Evolutionary conservation across 345 rosid genomes (phyloP).

Genomic region (Gynandropsis gynandra): DNA sequence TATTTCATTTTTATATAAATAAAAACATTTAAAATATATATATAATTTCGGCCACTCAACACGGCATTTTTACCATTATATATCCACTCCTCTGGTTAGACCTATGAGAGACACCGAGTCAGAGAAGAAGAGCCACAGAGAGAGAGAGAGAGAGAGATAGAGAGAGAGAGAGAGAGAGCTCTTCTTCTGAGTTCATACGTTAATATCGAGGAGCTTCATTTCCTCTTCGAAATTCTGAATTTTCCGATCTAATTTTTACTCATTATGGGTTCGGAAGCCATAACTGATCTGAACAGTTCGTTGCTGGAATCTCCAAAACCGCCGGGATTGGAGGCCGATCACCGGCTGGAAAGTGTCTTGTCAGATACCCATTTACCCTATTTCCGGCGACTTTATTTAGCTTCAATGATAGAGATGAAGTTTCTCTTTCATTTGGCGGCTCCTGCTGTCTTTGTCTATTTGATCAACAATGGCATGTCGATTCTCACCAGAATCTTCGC

Average conservation of each 20-base stretch:
- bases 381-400: constrained; percentile 27
- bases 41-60: no score
- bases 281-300: constrained; percentile 28
- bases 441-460: constrained; percentile 50
- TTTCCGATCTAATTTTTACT: neutral
- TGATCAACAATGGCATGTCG: constrained; percentile 45
- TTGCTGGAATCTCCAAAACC: constrained; percentile 24
- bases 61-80: no score
- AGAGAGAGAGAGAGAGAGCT: no score
- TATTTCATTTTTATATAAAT: no score
- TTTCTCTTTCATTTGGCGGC: constrained; percentile 44
- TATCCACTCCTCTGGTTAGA: no score
- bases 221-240: neutral
- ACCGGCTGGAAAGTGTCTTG: constrained; percentile 43
- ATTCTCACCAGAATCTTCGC: constrained; percentile 53
- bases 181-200: no score
- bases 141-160: no score
- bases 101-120: no score
- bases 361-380: constrained; percentile 31
- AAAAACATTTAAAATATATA: no score
- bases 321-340: constrained; percentile 25
- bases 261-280: constrained; percentile 23
- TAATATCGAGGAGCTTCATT: no score
- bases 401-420: constrained; percentile 45
- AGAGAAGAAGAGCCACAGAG: no score